Conservation (phyloP, 2,329 filamentous ascomycete genomes). For the Neopestalotiopsis sp. region DNA sequence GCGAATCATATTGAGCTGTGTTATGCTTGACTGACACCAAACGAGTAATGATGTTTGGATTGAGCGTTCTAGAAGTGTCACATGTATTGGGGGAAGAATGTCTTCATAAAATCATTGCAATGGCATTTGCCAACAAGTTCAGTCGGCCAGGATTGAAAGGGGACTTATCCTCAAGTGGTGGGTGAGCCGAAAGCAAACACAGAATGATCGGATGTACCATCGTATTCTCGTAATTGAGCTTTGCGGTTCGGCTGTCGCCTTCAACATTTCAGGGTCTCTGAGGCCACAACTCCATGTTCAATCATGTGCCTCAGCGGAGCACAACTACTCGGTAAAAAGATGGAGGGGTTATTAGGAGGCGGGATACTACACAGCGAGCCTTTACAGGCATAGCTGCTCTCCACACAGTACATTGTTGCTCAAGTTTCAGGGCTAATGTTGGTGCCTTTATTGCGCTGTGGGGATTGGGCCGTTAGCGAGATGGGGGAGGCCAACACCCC, state of each 20-base stretch:
- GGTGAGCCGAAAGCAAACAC: background rate
- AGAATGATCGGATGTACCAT: background rate
- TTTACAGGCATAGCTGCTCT: too few species aligned
- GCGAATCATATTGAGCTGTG: background rate
- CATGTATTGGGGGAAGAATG: background rate
- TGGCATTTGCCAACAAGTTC: background rate
- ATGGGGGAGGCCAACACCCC: too few species aligned
- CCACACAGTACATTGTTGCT: too few species aligned
- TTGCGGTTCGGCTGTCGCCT: background rate
- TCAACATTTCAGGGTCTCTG: background rate
- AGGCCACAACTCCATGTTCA: background rate
- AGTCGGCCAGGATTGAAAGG: background rate
- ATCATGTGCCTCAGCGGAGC: background rate
- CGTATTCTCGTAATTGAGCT: background rate
- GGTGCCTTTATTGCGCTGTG: too few species aligned
- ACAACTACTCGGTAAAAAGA: background rate
- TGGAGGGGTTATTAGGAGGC: background rate
- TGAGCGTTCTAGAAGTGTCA: background rate
- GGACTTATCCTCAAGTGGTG: background rate
- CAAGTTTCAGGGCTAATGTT: too few species aligned
- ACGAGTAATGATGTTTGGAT: background rate
- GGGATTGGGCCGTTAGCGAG: too few species aligned
- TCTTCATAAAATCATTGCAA: slow-evolving; percentile 1
- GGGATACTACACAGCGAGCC: too few species aligned
- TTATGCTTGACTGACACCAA: background rate